Evolutionary conservation across 176 grass and related monocot species (phyloP).

Genomic region (Guadua angustifolia): DNA sequence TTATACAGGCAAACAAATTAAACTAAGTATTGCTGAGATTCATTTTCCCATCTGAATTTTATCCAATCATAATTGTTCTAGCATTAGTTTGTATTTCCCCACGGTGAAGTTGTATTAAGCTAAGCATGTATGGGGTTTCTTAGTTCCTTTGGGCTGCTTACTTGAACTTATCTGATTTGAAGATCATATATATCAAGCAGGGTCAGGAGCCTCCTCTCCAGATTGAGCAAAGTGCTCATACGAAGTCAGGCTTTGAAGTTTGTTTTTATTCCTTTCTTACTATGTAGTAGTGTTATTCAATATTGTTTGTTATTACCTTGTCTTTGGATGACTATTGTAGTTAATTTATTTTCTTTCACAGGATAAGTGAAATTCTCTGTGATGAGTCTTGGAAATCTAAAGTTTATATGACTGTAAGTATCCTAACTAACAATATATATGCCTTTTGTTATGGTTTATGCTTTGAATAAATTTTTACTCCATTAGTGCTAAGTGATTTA

Average conservation of each 20-base stretch:
- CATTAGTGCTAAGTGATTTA: slow-evolving; percentile 9
- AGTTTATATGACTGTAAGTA: slow-evolving; percentile 75
- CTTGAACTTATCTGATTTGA: slow-evolving; percentile 70
- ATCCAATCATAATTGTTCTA: slow-evolving; percentile 17
- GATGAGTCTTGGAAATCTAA: slow-evolving; percentile 70
- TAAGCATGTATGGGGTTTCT: slow-evolving; percentile 4
- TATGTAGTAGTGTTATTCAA: too few species aligned
- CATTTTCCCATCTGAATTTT: slow-evolving; percentile 13
- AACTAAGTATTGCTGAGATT: background rate
- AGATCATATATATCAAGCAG: slow-evolving; percentile 95
- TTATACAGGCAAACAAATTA: too few species aligned
- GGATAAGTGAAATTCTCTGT: too few species aligned
- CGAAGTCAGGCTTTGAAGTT: too few species aligned
- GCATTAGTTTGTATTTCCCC: background rate
- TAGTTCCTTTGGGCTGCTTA: slow-evolving; percentile 48
- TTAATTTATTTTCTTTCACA: too few species aligned
- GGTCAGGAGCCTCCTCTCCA: slow-evolving; percentile 74
- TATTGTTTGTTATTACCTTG: too few species aligned
- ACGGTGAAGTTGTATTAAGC: slow-evolving; percentile 1
- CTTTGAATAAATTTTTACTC: slow-evolving; percentile 17
- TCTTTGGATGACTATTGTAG: too few species aligned
- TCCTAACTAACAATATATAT: slow-evolving; percentile 21
- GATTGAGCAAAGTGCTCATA: too few species aligned
- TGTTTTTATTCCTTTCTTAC: too few species aligned
- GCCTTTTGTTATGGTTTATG: slow-evolving; percentile 26